Base-by-base conservation (phyloP, 345 rosid genomes). In the Salix viminalis region DNA sequence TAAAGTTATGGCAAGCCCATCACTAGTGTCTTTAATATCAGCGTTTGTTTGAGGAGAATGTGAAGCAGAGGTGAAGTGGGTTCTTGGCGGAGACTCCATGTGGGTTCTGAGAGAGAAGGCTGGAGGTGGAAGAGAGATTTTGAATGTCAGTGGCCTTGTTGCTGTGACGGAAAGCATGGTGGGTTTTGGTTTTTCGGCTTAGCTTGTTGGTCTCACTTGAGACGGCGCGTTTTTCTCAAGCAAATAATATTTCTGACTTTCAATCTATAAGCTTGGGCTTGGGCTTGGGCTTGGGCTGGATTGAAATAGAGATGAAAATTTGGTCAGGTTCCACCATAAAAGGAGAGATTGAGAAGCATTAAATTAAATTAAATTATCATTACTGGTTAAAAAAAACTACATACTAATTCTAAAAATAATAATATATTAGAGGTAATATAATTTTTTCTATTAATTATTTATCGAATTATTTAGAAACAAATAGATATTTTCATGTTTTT, bases 21-120 rank as follows among this genome's bases (percentile, higher is more conserved):
- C 87, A 18, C 73, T 84, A 10, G 21, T 30, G 41, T 58, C 83
- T 3, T 68, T 72, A 5, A 75, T 15, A 36, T 34, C 66, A 26
- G 67, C 54, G 67, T 82, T 87, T 50, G 85, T 73, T 5, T 82
- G 67, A 2, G 82, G 78, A 54, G 88, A 84, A 58, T 83, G 86
- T 8, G 89, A 79, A 58, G 79, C 79, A 18, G 90, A 76, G 82
- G 36, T 84, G 84, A 75, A 77, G 6, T 77, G 13, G 34, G 81
- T 24, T 39, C 71, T 79, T 23, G 83, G 82, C 66, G 81, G 72
- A 28, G 80, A 28, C 34, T 79, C 82, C 73, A 83, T 76, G 72
- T 52, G 83, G 83, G 75, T 46, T 73, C 78, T 83, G 87, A 76
- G 18, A 76, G 79, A 73, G 80, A 85, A 54, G 5, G 73, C 5